Evolutionary conservation across 1,284 basidiomycete species (phyloP), one percentile per base, ranked within the genome.

Genomic region (Cryptococcus wingfieldii): DNA sequence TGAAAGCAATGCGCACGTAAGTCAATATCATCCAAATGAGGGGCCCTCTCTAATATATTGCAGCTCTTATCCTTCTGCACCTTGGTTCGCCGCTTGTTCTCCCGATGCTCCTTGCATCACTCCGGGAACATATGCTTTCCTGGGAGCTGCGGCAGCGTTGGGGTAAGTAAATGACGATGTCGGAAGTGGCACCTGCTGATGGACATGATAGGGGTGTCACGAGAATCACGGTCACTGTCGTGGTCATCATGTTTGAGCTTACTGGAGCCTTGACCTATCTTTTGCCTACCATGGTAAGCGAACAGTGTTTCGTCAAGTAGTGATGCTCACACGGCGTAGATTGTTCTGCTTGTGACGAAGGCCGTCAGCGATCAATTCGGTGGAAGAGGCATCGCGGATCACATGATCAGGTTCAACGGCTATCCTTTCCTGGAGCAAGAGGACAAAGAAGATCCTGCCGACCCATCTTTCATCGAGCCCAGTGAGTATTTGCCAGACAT

Each of bases 221-320:
- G 81, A 83, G 94, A 60, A 90, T 98, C 60, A 98, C 96, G 0
- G 91, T 98, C 23, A 92, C 94, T 0, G 93, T 99, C 2, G 96
- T 98, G 2, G 96, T 98, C 53, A 97, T 99, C 77, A 98, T 98
- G 94, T 98, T 98, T 74, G 96, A 99, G 72, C 82, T 99, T n/a
- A 99, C 96, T 1, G 96, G 96, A 9, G 95, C 96, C 1, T 77
- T 98, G 66, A 98, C 93, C 12, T 98, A 99, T 75, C 96, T 98
- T 65, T 79, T 99, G 28, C 96, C 96, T 0, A 96, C 93, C 4
- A 99, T 99, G 96, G 92, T 91, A 64, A 69, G 82, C 68, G 7
- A 28, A 14, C 16, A 2, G 19, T 34, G 0, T 23, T 5, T 28
- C 27, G 13, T 13, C 16, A 10, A 47, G 45, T 31, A 8, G 28